Base-by-base conservation (phyloP, 306 rosid genomes). In the Corylus avellana region DNA sequence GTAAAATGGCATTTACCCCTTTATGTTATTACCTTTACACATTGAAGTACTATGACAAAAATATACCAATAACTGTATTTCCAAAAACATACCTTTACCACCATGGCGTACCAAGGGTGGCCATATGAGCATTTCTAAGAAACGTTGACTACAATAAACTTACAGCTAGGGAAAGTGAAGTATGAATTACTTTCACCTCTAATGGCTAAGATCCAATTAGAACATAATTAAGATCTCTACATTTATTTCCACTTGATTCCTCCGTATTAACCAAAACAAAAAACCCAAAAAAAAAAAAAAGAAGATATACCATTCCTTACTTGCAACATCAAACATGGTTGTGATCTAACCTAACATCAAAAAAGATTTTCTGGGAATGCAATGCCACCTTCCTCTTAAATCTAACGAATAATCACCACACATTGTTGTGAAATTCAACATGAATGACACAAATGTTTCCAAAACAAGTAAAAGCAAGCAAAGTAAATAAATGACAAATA, bases 241-340 rank as follows among this genome's bases (percentile, higher is more conserved):
- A 12, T 8, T 13, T 22, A 79, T 25, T 49, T 58, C 49, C 74
- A 59, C 35, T 14, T 80, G 25, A 80, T 29, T 76, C 42, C 44
- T 67, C 37, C 75, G 42, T 50, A 82, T 70, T 68, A 47, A 73
- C 39, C 48, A 18, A 72, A 11, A 48, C 5, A 61, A 12, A 25
- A 80, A 48, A 29, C 53, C 2, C 59, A 58, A 46, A 57, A 32
- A 22, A 50, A 58, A 13, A 55, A 4, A 17, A 77, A 49, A 37
- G 1, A 32, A 8, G 0, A 37, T 8, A 0, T 39, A 42, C 18
- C 12, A 67, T 67, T 50, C 71, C n/a, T 74, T 14, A 27, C 42
- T 35, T 56, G 18, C 12, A 55, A 27, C 37, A 70, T 20, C 51
- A 54, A 10, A 54, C 14, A 22, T 22, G 25, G 25, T 22, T 22